Evolutionary conservation across 1,284 basidiomycete species (phyloP).

Genomic region (Ceratobasidium sp.): DNA sequence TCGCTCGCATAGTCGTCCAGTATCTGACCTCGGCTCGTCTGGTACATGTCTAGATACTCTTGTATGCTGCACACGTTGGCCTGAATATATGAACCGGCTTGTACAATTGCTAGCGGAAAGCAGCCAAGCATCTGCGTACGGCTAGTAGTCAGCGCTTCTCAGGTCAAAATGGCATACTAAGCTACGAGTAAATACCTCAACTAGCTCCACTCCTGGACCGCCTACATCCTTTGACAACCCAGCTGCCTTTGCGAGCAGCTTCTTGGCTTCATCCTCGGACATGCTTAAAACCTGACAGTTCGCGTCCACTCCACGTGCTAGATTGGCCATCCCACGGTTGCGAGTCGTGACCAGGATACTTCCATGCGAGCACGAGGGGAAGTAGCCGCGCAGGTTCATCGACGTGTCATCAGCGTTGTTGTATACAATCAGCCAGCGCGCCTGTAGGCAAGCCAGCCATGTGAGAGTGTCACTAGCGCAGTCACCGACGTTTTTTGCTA

Average conservation of each 20-base stretch:
- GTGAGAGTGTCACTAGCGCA: background rate
- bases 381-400: background rate
- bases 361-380: background rate
- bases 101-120: conserved; percentile 26
- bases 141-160: no score
- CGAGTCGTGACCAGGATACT: conserved; percentile 9
- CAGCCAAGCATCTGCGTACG: conserved; percentile 7
- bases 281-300: no score
- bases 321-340: background rate
- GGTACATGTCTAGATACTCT: conserved; percentile 8
- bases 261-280: background rate
- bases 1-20: background rate
- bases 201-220: no score
- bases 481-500: background rate
- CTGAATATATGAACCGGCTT: conserved; percentile 37
- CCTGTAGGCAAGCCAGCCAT: background rate
- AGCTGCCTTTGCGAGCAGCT: conserved; percentile 1
- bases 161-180: no score
- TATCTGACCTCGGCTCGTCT: background rate
- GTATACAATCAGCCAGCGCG: background rate
- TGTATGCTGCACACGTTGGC: background rate
- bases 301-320: no score
- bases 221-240: background rate
- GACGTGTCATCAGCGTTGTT: background rate
- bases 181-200: no score